Evolutionary conservation across 306 rosid species (phyloP), one percentile per base, ranked within the genome.

Genomic region (Inga laurina): DNA sequence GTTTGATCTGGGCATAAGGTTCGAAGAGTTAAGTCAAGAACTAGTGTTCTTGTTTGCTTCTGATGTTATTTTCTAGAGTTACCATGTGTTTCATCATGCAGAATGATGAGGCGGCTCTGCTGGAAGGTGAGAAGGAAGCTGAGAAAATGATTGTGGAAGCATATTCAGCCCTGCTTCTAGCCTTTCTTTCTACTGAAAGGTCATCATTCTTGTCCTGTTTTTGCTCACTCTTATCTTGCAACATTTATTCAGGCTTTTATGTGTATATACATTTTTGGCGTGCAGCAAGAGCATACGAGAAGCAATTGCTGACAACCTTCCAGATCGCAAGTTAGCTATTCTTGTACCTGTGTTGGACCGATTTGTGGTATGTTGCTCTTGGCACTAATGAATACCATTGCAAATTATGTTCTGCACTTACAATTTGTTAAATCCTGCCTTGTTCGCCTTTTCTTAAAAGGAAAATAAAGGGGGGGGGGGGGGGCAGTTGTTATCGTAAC

Each of bases 341-440:
- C 97, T 96, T 49, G 99, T 97, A 39, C 99, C 99, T 24, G 99
- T 97, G 68, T 73, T 97, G 90, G 99, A 97, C 75, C 93, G 98
- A 91, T 97, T 97, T 77, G 97, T 94, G 98, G 99, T 97, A 94
- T 72, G 93, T 79, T 70, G 57, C 67, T 46, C 18, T 51, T 75
- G 30, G 8, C 48, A 67, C 8, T 74, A 22, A 27, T 51, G 51
- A 59, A 22, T 30, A 59, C 74, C 51, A 18, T 76, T 66, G 43
- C 39, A 27, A 77, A 84, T 87, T 62, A 77, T 43, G 59, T 57
- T 73, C 74, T 79, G 52, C 52, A 66, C 59, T 65, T 74, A 27
- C 35, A 51, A 16, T 74, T 75, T n/a, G 43, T 45, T 30, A 77
- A n/a, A 39, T 19, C 5, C 57, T 77, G 3, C 52, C 15, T 66